phyloP scores from a whole-genome alignment of 2,329 filamentous ascomycete genomes.

The Penicillium oxalicum region DNA sequence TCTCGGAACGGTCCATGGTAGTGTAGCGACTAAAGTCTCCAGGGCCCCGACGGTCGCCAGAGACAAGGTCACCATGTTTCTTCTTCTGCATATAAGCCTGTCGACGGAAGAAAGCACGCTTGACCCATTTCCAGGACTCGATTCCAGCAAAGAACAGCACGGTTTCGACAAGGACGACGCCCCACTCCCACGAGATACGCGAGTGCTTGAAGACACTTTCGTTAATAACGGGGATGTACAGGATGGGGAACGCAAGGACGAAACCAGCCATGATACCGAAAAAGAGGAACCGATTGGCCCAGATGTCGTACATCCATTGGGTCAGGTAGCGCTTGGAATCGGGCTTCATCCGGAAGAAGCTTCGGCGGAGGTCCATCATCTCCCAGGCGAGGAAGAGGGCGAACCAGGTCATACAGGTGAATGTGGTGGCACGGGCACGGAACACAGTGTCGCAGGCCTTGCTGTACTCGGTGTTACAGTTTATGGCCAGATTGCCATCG shows the following conservation, averaged over 20 bases:
- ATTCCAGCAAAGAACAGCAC: conserved; percentile 59
- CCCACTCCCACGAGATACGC: conserved; percentile 65
- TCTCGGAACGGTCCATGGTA: conserved; percentile 30
- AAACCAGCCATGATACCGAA: conserved; percentile 56
- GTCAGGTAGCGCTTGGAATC: conserved; percentile 55
- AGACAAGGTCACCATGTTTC: background rate
- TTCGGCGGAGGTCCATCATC: conserved; percentile 65
- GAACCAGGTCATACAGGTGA: conserved; percentile 70
- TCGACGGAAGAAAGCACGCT: conserved; percentile 51
- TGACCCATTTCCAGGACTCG: conserved; percentile 63
- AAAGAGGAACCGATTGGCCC: conserved; percentile 68
- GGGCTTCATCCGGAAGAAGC: conserved; percentile 70
- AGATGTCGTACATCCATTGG: conserved; percentile 62
- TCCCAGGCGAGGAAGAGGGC: conserved; percentile 74
- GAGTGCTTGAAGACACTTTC: conserved; percentile 60
- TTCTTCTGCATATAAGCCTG: conserved; percentile 12
- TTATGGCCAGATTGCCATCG: conserved; percentile 52
- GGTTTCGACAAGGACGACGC: conserved; percentile 56
- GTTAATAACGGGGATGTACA: conserved; percentile 66
- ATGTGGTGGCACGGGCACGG: conserved; percentile 66
- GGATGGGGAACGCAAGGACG: conserved; percentile 52
- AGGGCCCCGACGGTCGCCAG: conserved; percentile 10
- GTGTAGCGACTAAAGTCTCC: conserved; percentile 29
- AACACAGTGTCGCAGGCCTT: conserved; percentile 57
- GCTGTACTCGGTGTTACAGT: conserved; percentile 56